phyloP scores from a whole-genome alignment of 148 eudicot genomes.

The Hydrangea macrophylla region DNA sequence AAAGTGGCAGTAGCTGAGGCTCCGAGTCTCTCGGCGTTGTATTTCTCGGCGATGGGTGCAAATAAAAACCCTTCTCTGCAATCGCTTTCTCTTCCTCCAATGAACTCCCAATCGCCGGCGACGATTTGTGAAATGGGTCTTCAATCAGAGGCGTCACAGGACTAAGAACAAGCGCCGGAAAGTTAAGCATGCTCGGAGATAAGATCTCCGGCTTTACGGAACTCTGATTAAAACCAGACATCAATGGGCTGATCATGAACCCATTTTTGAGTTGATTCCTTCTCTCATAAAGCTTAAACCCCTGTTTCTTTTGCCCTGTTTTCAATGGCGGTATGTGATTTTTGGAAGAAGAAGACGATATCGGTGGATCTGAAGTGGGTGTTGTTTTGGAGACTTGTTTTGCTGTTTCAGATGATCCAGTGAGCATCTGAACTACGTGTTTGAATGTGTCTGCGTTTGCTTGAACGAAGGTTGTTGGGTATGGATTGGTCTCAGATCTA shows the following conservation, averaged over 20 bases:
- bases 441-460: constrained; percentile 77
- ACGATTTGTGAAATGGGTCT: constrained; percentile 42
- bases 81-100: constrained; percentile 66
- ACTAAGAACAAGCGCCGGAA: constrained; percentile 70
- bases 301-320: constrained; percentile 46
- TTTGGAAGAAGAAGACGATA: constrained; percentile 20
- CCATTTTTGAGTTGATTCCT: constrained; percentile 59
- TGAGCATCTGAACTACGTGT: constrained; percentile 85
- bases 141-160: constrained; percentile 71
- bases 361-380: constrained; percentile 12
- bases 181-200: constrained; percentile 73
- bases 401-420: constrained; percentile 57
- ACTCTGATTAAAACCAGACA: constrained; percentile 17
- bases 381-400: constrained; percentile 15
- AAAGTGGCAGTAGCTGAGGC: constrained; percentile 63
- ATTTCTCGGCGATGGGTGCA: constrained; percentile 68
- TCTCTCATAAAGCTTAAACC: constrained; percentile 77
- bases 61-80: constrained; percentile 69
- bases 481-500: constrained; percentile 71
- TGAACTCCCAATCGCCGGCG: constrained; percentile 26
- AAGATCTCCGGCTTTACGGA: constrained; percentile 42
- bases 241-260: constrained; percentile 51
- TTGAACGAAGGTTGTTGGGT: constrained; percentile 82
- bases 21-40: constrained; percentile 32
- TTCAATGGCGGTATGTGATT: constrained; percentile 54